Base-by-base conservation (phyloP, 106 monocot genomes). In the Acorus calamus region DNA sequence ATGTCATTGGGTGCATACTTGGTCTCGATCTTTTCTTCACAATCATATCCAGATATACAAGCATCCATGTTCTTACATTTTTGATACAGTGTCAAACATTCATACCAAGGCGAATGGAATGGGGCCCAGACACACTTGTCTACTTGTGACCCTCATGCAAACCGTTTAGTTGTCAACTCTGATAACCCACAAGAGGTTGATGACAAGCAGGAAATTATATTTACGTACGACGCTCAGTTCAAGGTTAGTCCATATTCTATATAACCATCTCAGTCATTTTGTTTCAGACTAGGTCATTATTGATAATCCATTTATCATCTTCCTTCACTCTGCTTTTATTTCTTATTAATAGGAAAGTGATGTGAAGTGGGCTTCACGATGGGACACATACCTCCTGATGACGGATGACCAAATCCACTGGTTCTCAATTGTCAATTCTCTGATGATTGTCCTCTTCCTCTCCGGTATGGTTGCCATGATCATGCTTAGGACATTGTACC, bases 401-500 rank as follows among this genome's bases (percentile, higher is more conserved):
- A 76, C 82, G 44, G 91, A 91, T 61, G 90, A 87, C 52, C 96
- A 96, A 61, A 96, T 96, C n/a, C 91, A 96, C 78, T 91, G 91
- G 96, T 96, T 96, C 65, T 96, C 96, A 8, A 91, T 96, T 50
- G 80, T 96, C 59, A 96, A 96, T 74, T 96, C 96, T 45, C 47
- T 96, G 60, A 96, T 96, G 91, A 96, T 96, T 55, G 87, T 96
- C 13, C 91, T 96, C 53, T 96, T 96, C 79, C 87, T 96, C 6
- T 91, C 96, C 6, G 96, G 91, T 11, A 96, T 96, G 96, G 87
- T 96, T 8, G 96, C 91, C 48, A 96, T 96, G 96, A 96, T 96
- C 60, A 96, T 96, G 96, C 78, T 96, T 5, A 78, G 90, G 4
- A 91, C 91, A 11, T 67, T 96, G 3, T 96, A 88, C 71, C 66